A percentile compares a stretch with the other conserved stretches of the same genome.
phyloP scores from a whole-genome alignment of 257 asterid genomes.

The Jasminum sambac region DNA sequence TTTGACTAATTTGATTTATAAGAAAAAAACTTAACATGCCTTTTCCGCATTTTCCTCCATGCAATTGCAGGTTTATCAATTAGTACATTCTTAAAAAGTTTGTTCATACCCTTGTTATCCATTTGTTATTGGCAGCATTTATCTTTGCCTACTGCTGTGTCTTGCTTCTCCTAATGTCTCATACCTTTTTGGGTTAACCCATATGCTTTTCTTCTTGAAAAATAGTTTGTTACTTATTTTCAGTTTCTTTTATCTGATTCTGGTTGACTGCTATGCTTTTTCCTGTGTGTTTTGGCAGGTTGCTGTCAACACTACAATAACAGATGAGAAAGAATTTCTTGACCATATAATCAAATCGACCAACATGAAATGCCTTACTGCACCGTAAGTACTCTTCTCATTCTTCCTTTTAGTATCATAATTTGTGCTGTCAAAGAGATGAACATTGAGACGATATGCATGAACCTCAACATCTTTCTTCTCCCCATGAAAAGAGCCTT shows the following conservation, averaged over 20 bases:
- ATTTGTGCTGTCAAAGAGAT: not conserved
- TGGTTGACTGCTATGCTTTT: not conserved
- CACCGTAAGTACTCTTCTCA: slow-evolving; percentile 53
- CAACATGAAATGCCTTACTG: slow-evolving; percentile 96
- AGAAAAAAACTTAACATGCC: not conserved
- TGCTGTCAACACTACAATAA: slow-evolving; percentile 87
- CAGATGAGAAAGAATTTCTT: slow-evolving; percentile 87
- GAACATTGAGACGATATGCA: slow-evolving; percentile 1
- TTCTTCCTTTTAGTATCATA: not conserved
- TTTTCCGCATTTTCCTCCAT: not conserved
- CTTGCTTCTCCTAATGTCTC: not conserved
- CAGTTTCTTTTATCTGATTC: slow-evolving; percentile 5
- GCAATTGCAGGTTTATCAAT: not conserved
- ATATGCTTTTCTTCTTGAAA: not conserved
- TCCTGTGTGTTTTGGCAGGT: slow-evolving; percentile 52
- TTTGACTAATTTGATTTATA: not conserved
- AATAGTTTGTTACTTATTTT: slow-evolving; percentile 7
- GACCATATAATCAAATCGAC: slow-evolving; percentile 91
- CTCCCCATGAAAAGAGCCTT: not conserved
- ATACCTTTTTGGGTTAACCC: not conserved
- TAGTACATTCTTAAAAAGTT: not conserved
- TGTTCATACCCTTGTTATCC: not conserved
- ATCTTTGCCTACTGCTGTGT: not conserved
- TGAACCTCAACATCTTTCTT: not conserved
- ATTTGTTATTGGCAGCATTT: slow-evolving; percentile 2